Conservation (phyloP, 2,329 filamentous ascomycete species). For the Beauveria rudraprayagi region DNA sequence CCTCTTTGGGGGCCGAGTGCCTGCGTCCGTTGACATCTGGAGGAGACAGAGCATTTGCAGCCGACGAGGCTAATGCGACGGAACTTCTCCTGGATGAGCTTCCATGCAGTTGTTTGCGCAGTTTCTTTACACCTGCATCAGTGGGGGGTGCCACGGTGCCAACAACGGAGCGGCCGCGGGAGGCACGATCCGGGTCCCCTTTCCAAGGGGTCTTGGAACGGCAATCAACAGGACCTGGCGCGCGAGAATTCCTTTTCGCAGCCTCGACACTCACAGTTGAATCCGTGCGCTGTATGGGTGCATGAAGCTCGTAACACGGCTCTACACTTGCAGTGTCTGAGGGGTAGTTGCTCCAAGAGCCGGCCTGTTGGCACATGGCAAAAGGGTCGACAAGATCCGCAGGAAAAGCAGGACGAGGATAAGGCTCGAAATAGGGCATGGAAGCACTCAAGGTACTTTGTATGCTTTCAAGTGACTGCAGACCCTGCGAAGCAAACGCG, state of each 20-base stretch:
- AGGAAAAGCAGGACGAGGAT: not conserved
- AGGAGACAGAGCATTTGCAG: not conserved
- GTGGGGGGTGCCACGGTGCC: not conserved
- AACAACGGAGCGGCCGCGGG: not conserved
- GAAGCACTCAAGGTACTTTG: not conserved
- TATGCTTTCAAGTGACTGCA: slow-evolving; percentile 1
- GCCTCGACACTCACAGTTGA: not conserved
- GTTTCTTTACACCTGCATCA: not conserved
- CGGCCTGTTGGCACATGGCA: not conserved
- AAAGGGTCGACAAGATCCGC: not conserved
- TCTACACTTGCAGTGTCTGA: not conserved
- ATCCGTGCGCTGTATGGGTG: not conserved
- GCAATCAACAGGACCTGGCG: not conserved
- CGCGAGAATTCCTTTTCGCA: not conserved
- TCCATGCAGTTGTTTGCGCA: not conserved
- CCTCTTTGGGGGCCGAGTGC: not conserved
- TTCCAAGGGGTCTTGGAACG: slow-evolving; percentile 1
- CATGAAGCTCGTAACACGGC: not conserved
- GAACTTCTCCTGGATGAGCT: not conserved
- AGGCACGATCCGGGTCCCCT: not conserved
- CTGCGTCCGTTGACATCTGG: not conserved
- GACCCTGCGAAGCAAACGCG: not conserved
- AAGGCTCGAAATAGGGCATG: not conserved
- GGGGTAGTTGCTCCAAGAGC: not conserved
- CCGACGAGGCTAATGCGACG: not conserved